These are phyloP conservation scores for Hortaea sp. DNA, from an alignment of 2,329 filamentous ascomycete genomes.

Conservation along the genomic window DNA sequence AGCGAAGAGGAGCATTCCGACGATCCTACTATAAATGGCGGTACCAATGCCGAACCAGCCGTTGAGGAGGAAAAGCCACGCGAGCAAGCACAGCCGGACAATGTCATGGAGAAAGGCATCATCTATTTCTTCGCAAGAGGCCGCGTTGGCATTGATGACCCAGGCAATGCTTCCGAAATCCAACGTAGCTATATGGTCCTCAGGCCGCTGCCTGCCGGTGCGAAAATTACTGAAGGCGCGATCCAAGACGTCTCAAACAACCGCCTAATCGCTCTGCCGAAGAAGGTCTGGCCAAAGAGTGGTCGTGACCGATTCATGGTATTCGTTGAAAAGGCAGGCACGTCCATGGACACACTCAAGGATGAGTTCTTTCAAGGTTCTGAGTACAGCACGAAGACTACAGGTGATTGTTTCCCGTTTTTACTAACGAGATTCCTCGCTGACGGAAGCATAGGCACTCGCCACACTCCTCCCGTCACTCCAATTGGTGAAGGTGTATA, in stretches of 20 bases:
- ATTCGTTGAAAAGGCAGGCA: conserved; percentile 68
- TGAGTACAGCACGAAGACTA: conserved; percentile 68
- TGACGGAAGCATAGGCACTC: conserved; percentile 27
- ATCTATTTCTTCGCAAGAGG: conserved; percentile 85
- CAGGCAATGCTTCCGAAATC: conserved; percentile 60
- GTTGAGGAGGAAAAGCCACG: conserved; percentile 42
- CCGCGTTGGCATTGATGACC: conserved; percentile 62
- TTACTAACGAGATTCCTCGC: neutral
- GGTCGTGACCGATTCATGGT: conserved; percentile 63
- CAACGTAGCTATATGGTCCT: conserved; percentile 72
- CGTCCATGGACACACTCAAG: conserved; percentile 58
- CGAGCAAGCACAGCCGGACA: conserved; percentile 44
- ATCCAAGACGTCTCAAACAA: conserved; percentile 51
- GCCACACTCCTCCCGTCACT: conserved; percentile 58
- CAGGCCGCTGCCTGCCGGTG: conserved; percentile 59
- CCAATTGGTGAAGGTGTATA: conserved; percentile 82
- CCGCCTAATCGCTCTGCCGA: conserved; percentile 67
- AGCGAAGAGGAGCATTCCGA: neutral
- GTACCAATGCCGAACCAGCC: conserved; percentile 20
- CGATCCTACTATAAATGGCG: conserved; percentile 5
- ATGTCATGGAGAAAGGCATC: conserved; percentile 74
- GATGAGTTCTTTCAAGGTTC: conserved; percentile 57
- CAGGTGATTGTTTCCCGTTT: conserved; percentile 34
- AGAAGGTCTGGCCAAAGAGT: conserved; percentile 68
- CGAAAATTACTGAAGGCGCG: conserved; percentile 51